Conservation (phyloP, 352 stramenopile species). For the Phytopythium ostracodes region DNA sequence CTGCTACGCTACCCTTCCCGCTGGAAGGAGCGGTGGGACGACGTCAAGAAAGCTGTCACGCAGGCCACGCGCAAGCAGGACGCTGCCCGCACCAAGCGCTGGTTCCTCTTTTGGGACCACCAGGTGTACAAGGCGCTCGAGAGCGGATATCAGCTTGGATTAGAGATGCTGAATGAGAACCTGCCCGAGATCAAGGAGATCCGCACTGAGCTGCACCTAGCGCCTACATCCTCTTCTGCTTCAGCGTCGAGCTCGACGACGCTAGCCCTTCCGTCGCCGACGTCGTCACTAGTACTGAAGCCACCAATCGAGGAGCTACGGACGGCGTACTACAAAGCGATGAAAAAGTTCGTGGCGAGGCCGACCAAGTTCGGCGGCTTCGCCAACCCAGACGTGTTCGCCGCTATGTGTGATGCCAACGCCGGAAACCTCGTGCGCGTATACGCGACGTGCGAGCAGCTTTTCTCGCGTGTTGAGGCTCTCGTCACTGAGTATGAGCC, state of each 20-base stretch:
- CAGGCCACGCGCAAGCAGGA: conserved; percentile 78
- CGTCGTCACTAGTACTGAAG: conserved; percentile 74
- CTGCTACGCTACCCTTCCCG: conserved; percentile 76
- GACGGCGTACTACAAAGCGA: conserved; percentile 92
- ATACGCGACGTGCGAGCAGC: conserved; percentile 88
- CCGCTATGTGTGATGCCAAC: conserved; percentile 88
- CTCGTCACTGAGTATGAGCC: conserved; percentile 77
- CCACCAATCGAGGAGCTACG: conserved; percentile 91
- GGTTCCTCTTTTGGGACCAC: conserved; percentile 93
- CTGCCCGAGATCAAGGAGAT: conserved; percentile 89
- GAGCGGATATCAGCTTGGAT: conserved; percentile 89
- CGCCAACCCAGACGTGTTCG: conserved; percentile 82
- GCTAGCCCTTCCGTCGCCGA: background rate
- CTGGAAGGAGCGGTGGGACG: conserved; percentile 88
- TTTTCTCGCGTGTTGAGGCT: conserved; percentile 83
- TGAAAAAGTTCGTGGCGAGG: conserved; percentile 94
- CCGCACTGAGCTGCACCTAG: conserved; percentile 72
- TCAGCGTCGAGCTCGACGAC: conserved; percentile 10
- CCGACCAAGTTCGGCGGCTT: conserved; percentile 89
- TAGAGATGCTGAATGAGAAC: conserved; percentile 94
- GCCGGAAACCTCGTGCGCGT: conserved; percentile 82
- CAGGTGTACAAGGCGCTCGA: conserved; percentile 96
- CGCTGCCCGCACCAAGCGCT: conserved; percentile 78
- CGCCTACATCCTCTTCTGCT: conserved; percentile 13
- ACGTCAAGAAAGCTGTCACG: conserved; percentile 76